Conservation (phyloP, 495 filamentous ascomycete species). For the Annulohypoxylon maeteangense region DNA sequence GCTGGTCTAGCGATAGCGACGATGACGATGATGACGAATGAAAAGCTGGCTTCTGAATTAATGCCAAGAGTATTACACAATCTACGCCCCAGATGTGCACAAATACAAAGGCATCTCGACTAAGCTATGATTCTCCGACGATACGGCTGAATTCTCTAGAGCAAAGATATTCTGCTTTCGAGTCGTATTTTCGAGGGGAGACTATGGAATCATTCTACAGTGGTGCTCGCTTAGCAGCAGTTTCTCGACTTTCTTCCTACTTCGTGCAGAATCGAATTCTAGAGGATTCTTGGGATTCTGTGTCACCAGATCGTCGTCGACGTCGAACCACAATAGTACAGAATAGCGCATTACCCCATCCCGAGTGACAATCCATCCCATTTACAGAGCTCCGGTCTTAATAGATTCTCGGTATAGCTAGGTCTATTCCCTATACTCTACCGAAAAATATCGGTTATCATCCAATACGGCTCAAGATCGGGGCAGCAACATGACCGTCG, state of each 20-base stretch:
- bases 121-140: not conserved
- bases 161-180: not conserved
- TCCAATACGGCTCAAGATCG: not conserved
- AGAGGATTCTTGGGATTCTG: not conserved
- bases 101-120: not conserved
- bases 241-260: not conserved
- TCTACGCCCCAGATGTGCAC: not conserved
- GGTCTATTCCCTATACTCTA: not conserved
- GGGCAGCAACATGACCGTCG: not conserved
- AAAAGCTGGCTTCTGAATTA: not conserved
- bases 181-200: not conserved
- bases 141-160: not conserved
- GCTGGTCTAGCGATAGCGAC: conserved; percentile 87
- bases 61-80: not conserved
- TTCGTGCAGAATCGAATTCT: not conserved
- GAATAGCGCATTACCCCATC: not conserved
- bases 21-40: conserved; percentile 75
- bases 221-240: not conserved
- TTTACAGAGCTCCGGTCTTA: not conserved
- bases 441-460: not conserved
- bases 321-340: not conserved
- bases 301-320: not conserved
- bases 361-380: not conserved
- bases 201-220: not conserved
- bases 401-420: not conserved